A percentile compares a stretch with the other conserved stretches of the same genome.
Conservation (phyloP, 1,139 yeast species). For the Torulaspora pretoriensis region DNA sequence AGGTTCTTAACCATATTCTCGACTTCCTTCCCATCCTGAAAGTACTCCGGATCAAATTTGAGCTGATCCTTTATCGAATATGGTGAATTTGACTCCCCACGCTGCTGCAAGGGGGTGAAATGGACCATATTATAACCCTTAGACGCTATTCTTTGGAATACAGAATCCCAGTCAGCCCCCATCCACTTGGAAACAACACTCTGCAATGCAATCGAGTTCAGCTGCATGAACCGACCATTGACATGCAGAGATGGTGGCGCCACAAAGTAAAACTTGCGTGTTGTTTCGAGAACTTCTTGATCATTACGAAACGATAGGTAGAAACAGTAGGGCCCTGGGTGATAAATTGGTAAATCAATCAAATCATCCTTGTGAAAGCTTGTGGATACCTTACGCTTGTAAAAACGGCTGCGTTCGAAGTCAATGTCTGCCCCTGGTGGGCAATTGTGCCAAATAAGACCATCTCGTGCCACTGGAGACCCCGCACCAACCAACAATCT, state of each 20-base stretch:
- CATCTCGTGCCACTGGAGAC: conserved; percentile 64
- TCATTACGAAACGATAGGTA: conserved; percentile 49
- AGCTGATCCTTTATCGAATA: conserved; percentile 88
- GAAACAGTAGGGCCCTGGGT: conserved; percentile 80
- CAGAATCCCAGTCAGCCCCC: conserved; percentile 70
- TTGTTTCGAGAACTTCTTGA: conserved; percentile 39
- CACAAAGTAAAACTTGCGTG: conserved; percentile 65
- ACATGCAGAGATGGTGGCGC: conserved; percentile 74
- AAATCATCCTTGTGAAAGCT: conserved; percentile 58
- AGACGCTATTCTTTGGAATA: conserved; percentile 55
- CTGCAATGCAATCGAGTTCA: conserved; percentile 80
- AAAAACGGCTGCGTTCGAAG: conserved; percentile 57
- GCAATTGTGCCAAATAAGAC: conserved; percentile 69
- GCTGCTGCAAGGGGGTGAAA: conserved; percentile 84
- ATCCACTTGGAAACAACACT: conserved; percentile 90
- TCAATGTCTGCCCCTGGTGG: conserved; percentile 44
- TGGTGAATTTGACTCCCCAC: conserved; percentile 90
- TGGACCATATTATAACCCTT: conserved; percentile 95
- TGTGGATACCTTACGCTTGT: conserved; percentile 44
- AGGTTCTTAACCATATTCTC: conserved; percentile 45
- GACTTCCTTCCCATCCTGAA: conserved; percentile 49
- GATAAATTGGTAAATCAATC: conserved; percentile 56
- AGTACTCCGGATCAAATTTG: conserved; percentile 62
- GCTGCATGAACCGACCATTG: conserved; percentile 54
- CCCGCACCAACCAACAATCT: conserved; percentile 71